Evolutionary conservation across 164 flowering plant genomes (phyloP).

Genomic region (Annona cherimola): DNA sequence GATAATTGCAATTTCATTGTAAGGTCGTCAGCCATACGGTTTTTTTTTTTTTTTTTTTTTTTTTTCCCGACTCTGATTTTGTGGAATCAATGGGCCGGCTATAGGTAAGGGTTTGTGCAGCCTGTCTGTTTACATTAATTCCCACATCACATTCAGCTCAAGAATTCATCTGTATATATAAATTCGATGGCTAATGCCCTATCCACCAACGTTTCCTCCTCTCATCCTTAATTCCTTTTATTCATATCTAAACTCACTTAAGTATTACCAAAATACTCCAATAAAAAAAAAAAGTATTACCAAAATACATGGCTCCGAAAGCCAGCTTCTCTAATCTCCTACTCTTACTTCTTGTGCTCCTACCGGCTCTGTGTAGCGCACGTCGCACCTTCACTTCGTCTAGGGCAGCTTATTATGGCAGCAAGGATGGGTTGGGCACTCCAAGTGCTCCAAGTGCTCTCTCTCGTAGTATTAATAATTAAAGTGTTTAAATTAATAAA

Average conservation of each 20-base stretch:
- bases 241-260: too few relatives aligned
- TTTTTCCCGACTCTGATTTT: too few relatives aligned
- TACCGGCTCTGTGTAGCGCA: conserved; percentile 3
- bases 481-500: too few relatives aligned
- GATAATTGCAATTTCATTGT: too few relatives aligned
- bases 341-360: not conserved
- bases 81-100: too few relatives aligned
- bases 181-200: not conserved
- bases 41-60: too few relatives aligned
- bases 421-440: conserved; percentile 75
- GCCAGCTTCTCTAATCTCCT: not conserved
- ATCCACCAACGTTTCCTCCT: not conserved
- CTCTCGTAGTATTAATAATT: not conserved
- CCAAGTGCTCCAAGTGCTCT: conserved; percentile 58
- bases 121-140: too few relatives aligned
- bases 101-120: too few relatives aligned
- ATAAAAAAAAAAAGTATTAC: not conserved
- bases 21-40: too few relatives aligned
- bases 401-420: conserved; percentile 78
- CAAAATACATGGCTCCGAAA: not conserved
- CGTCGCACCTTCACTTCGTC: conserved; percentile 22
- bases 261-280: not conserved
- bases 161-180: not conserved
- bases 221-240: not conserved
- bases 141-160: too few relatives aligned